A percentile compares a stretch with the other conserved stretches of the same genome.
Conservation (phyloP, 1,284 basidiomycete genomes). For the Sparassis latifolia region DNA sequence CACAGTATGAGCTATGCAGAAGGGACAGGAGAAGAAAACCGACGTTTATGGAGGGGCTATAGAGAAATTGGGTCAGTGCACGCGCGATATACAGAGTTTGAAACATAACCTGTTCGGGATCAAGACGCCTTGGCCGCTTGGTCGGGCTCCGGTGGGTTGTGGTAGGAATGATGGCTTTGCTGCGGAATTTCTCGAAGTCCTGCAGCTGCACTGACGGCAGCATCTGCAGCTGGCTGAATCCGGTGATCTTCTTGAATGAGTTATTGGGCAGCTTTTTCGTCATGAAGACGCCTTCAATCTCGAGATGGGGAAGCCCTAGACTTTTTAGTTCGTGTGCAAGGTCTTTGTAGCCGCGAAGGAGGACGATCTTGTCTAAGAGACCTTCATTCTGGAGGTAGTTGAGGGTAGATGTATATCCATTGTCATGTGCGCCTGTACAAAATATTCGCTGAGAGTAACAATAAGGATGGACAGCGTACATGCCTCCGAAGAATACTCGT, state of each 20-base stretch:
- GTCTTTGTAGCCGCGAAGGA: slow-evolving; percentile 43
- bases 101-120: slow-evolving; percentile 15
- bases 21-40: slow-evolving; percentile 5
- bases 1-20: background rate
- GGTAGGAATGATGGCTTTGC: slow-evolving; percentile 12
- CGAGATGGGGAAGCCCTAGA: slow-evolving; percentile 35
- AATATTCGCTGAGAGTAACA: background rate
- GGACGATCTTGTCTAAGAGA: slow-evolving; percentile 40
- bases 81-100: background rate
- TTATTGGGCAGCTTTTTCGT: slow-evolving; percentile 31
- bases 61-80: background rate
- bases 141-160: slow-evolving; percentile 7
- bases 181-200: slow-evolving; percentile 20
- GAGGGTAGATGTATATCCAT: slow-evolving; percentile 46
- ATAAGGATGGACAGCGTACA: background rate
- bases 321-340: slow-evolving; percentile 38
- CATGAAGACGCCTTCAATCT: slow-evolving; percentile 45
- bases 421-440: slow-evolving; percentile 40
- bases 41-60: slow-evolving; percentile 29
- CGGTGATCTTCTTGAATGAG: slow-evolving; percentile 11
- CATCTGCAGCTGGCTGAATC: slow-evolving; percentile 13
- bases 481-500: slow-evolving; percentile 39
- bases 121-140: slow-evolving; percentile 9
- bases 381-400: slow-evolving; percentile 44
- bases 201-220: slow-evolving; percentile 13